Evolutionary conservation across 805 yeast species (phyloP), one percentile per base, ranked within the genome.

Genomic region (Yamadazyma takamatsuzukensis): DNA sequence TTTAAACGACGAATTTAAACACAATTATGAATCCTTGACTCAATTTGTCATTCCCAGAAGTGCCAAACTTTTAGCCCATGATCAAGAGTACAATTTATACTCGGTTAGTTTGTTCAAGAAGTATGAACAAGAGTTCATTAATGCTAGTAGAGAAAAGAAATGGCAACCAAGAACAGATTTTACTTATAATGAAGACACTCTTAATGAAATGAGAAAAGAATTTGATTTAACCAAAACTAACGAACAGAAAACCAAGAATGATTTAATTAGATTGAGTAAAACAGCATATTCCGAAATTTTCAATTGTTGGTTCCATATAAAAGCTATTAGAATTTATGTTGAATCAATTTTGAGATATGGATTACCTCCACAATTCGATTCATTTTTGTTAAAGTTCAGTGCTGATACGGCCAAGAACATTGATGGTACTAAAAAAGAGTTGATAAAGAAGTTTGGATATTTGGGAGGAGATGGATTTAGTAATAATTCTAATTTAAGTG

Each of bases 331-430:
- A 47, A 73, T 85, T 13, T 93, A 83, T 59, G 96, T 90, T 23
- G 99, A 93, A 64, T 76, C 88, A 31, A 96, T 93, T 11, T 72
- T 93, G 56, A 80, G 99, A 61, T 93, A 93, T 58, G 99, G 99
- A 1, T 74, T 93, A 44, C 99, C 98, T 21, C 97, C 97, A 18
- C 83, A 82, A 49, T 93, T 90, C 58, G 74, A 77, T 51, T 64
- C 70, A 31, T 74, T 49, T 45, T 56, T 71, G 33, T 51, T 77
- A 28, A 66, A 67, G 41, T 53, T 83, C 46, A 56, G 65, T 14
- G 52, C 69, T 25, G 19, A 45, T 19, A 54, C 47, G 38, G 39
- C 51, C 12, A 67, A 67, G 44, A 54, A 58, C 17, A 45, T 72
- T 15, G 65, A 62, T 18, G 76, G 72, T 58, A 78, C 88, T 27